Conservation (phyloP, 2,329 filamentous ascomycete genomes). For the Alternaria postmessia region DNA sequence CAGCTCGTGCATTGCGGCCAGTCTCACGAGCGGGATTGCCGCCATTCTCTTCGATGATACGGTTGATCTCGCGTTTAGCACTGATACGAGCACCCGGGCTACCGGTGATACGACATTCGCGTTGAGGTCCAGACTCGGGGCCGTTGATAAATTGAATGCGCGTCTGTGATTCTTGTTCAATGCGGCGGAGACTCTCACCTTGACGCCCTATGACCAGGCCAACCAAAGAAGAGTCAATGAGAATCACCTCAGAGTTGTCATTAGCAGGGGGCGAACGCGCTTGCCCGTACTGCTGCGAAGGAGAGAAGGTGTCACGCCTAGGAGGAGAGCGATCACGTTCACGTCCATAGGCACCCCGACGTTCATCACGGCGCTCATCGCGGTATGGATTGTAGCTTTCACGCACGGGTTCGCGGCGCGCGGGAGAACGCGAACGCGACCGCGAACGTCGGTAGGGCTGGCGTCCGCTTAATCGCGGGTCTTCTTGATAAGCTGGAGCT, state of each 20-base stretch:
- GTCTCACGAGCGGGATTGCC: slow-evolving; percentile 57
- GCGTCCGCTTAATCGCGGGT: slow-evolving; percentile 61
- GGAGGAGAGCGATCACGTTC: slow-evolving; percentile 77
- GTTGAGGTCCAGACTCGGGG: slow-evolving; percentile 74
- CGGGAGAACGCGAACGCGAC: slow-evolving; percentile 68
- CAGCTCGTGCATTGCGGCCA: slow-evolving; percentile 50
- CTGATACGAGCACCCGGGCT: slow-evolving; percentile 74
- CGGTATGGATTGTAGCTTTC: slow-evolving; percentile 84
- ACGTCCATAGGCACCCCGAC: slow-evolving; percentile 66
- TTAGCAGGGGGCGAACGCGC: slow-evolving; percentile 67
- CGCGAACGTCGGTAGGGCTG: slow-evolving; percentile 71
- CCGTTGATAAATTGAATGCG: slow-evolving; percentile 88
- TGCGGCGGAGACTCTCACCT: slow-evolving; percentile 85
- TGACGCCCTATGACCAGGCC: slow-evolving; percentile 90
- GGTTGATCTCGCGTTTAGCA: slow-evolving; percentile 83
- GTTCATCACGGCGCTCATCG: slow-evolving; percentile 80
- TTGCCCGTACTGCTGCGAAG: slow-evolving; percentile 63
- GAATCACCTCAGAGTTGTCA: slow-evolving; percentile 81
- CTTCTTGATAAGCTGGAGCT: slow-evolving; percentile 52
- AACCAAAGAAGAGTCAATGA: slow-evolving; percentile 85
- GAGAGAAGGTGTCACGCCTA: slow-evolving; percentile 68
- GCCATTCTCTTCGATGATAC: slow-evolving; percentile 86
- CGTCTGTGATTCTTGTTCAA: slow-evolving; percentile 82
- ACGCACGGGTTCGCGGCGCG: slow-evolving; percentile 73
- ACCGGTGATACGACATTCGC: slow-evolving; percentile 87